Conservation (phyloP, 768 basidiomycete genomes). For the Suillus americanus region DNA sequence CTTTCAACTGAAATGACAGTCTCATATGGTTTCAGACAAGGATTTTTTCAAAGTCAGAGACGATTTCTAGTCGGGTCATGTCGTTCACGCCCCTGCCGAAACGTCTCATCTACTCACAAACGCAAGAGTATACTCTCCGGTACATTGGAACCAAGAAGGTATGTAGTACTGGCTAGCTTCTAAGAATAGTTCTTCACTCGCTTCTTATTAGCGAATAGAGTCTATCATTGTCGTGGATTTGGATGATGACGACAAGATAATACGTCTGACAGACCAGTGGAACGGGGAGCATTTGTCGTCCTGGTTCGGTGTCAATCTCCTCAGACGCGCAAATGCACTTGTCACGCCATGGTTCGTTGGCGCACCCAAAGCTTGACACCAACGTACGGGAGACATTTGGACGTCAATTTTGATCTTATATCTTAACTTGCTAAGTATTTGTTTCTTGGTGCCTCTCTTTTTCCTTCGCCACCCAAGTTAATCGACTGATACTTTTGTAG, state of each 20-base stretch:
- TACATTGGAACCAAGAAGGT: conserved; percentile 54
- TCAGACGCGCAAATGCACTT: conserved; percentile 53
- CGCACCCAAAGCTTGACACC: conserved; percentile 39
- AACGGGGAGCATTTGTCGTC: conserved; percentile 52
- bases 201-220: conserved; percentile 44
- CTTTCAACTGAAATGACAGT: background rate
- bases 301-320: conserved; percentile 44
- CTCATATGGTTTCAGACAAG: conserved; percentile 43
- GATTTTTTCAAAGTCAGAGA: conserved; percentile 50
- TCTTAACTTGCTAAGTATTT: background rate
- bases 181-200: background rate
- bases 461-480: background rate
- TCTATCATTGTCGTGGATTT: conserved; percentile 65
- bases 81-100: conserved; percentile 59
- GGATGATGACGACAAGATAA: conserved; percentile 64
- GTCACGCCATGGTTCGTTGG: conserved; percentile 52
- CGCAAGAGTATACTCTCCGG: conserved; percentile 59
- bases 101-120: conserved; percentile 58
- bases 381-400: background rate
- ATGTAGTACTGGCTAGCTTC: conserved; percentile 1
- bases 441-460: background rate
- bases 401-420: background rate
- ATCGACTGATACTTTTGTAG: background rate
- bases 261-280: conserved; percentile 59
- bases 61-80: conserved; percentile 52